Percentiles rank a stretch among this genome's conserved stretches.
These are phyloP conservation scores for Trichoderma afroharzianum DNA, from an alignment of 2,329 filamentous ascomycete genomes.

Conservation along the genomic window DNA sequence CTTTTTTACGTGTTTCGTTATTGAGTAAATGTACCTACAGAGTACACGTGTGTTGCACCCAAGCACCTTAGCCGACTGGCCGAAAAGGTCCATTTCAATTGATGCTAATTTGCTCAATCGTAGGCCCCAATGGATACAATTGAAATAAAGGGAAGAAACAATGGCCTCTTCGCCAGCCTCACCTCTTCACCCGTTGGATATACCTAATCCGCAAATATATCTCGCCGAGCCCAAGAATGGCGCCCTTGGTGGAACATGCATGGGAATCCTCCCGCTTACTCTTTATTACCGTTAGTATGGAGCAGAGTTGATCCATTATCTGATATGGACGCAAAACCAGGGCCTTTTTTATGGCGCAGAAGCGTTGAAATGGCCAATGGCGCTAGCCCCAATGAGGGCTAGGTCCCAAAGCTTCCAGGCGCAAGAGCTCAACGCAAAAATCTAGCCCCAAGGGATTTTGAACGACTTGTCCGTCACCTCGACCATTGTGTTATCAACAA, in stretches of 20 bases:
- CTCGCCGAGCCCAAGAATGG: neutral
- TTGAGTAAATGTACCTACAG: neutral
- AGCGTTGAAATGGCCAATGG: neutral
- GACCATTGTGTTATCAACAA: constrained; percentile 26
- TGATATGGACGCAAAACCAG: neutral
- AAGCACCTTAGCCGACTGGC: neutral
- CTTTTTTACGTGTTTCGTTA: neutral
- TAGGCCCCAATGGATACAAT: neutral
- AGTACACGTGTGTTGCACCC: neutral
- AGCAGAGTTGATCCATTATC: neutral
- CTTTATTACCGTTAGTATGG: neutral
- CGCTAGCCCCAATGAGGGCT: constrained; percentile 32
- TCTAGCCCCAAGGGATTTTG: constrained; percentile 37
- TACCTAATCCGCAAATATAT: neutral
- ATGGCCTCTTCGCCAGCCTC: neutral
- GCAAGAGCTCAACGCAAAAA: constrained; percentile 43
- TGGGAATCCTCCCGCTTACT: neutral
- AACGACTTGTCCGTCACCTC: constrained; percentile 25
- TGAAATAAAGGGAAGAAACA: neutral
- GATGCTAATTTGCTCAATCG: neutral
- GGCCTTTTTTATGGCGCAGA: neutral
- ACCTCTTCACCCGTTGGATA: neutral
- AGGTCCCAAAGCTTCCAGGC: constrained; percentile 31
- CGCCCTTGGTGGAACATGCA: neutral
- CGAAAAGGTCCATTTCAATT: neutral